Percentiles rank a stretch among this genome's conserved stretches.
phyloP scores from a whole-genome alignment of 345 rosid genomes.

The Alliaria petiolata region DNA sequence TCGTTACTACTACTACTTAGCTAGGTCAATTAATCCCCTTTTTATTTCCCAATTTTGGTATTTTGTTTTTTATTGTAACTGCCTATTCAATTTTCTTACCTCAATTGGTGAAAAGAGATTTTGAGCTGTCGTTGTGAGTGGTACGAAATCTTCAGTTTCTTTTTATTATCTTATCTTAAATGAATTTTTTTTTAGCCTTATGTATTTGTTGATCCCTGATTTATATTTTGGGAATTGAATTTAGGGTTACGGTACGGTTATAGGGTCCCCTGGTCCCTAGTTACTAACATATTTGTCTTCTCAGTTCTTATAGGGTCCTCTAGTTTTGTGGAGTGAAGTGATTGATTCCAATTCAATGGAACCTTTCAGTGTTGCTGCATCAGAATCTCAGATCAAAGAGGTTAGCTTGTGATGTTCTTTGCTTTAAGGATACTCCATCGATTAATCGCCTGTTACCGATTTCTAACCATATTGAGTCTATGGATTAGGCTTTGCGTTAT shows the following conservation, averaged over 20 bases:
- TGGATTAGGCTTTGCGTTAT: background rate
- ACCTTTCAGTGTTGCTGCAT: background rate
- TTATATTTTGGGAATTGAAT: background rate
- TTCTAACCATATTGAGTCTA: background rate
- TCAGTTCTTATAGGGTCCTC: slow-evolving; percentile 1
- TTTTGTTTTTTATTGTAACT: background rate
- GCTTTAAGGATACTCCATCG: background rate
- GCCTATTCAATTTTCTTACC: background rate
- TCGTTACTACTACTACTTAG: background rate
- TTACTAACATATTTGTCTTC: background rate
- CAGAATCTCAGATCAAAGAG: slow-evolving; percentile 45
- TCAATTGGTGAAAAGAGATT: background rate
- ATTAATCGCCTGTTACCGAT: background rate
- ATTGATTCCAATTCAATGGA: slow-evolving; percentile 5
- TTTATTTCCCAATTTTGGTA: background rate
- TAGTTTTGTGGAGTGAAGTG: background rate
- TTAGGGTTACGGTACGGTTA: background rate
- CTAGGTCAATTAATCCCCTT: background rate
- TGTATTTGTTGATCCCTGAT: background rate
- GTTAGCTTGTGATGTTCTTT: slow-evolving; percentile 34
- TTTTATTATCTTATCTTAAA: background rate
- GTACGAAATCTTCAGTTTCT: slow-evolving; percentile 6
- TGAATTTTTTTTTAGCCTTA: background rate
- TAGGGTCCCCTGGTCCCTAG: no score
- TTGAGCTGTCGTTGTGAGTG: slow-evolving; percentile 13